Conservation (phyloP, 257 asterid species). For the Solanum okadae region DNA sequence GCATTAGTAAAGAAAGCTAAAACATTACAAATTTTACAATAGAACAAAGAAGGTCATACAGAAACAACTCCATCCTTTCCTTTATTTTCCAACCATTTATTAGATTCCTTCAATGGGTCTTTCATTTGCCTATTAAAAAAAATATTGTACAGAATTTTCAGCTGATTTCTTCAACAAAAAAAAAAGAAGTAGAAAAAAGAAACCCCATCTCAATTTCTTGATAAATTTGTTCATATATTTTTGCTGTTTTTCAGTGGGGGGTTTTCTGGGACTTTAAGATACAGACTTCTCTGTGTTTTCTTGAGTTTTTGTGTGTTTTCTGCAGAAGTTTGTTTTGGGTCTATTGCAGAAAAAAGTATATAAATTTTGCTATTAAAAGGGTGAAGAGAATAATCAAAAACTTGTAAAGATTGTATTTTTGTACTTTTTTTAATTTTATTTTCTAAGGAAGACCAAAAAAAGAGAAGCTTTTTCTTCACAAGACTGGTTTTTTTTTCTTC, state of each 20-base stretch:
- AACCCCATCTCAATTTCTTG: constrained; percentile 31
- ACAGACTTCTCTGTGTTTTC: background rate
- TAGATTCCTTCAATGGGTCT: constrained; percentile 69
- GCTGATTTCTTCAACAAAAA: background rate
- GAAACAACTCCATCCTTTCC: constrained; percentile 44
- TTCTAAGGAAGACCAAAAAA: constrained; percentile 9
- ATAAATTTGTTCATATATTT: constrained; percentile 22
- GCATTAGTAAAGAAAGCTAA: constrained; percentile 23
- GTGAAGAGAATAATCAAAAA: constrained; percentile 24
- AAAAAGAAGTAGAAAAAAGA: background rate
- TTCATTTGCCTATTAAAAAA: constrained; percentile 35
- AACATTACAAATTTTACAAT: constrained; percentile 34
- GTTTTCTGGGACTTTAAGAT: constrained; percentile 43
- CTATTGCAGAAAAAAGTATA: constrained; percentile 13
- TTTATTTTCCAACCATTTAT: constrained; percentile 48
- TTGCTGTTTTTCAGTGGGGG: constrained; percentile 39
- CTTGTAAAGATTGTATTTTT: constrained; percentile 10
- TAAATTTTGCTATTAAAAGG: constrained; percentile 16
- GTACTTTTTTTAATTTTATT: background rate
- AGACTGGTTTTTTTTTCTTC: background rate
- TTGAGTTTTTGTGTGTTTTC: constrained; percentile 13
- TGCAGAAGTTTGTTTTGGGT: background rate
- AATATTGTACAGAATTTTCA: constrained; percentile 35
- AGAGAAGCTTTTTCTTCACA: constrained; percentile 3
- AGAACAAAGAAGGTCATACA: constrained; percentile 43